Percentiles rank a stretch among this genome's conserved stretches.
These are phyloP conservation scores for Wallemia hederae DNA, from an alignment of 1,284 basidiomycete species.

Conservation along the genomic window DNA sequence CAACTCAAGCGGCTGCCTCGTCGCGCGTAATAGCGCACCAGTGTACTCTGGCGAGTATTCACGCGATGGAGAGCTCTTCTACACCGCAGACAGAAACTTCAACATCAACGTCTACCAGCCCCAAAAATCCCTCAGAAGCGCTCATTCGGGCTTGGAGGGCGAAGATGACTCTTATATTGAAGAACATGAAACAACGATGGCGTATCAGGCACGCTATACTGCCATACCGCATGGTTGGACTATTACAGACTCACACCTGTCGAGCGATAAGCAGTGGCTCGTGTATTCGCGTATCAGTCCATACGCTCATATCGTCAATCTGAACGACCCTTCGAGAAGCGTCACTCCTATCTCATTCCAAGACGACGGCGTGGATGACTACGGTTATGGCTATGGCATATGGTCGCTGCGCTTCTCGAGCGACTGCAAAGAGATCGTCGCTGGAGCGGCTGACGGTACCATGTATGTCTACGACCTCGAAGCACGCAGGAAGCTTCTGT, in stretches of 20 bases:
- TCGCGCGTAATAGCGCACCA: neutral
- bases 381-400: constrained; percentile 19
- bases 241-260: neutral
- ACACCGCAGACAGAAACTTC: neutral
- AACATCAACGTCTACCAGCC: neutral
- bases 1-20: neutral
- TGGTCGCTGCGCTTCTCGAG: constrained; percentile 88
- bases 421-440: constrained; percentile 65
- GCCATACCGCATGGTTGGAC: neutral
- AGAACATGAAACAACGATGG: neutral
- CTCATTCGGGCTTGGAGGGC: neutral
- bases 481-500: constrained; percentile 44
- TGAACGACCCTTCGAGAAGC: neutral
- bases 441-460: constrained; percentile 28
- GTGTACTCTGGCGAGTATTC: neutral
- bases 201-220: neutral
- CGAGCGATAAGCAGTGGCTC: neutral
- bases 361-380: neutral
- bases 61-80: neutral
- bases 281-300: neutral
- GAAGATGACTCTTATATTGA: neutral
- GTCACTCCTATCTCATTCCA: neutral
- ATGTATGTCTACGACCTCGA: constrained; percentile 77
- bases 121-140: neutral
- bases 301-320: neutral